These are phyloP conservation scores for Scleroderma citrinum DNA, from an alignment of 768 basidiomycete genomes.

Conservation along the genomic window DNA sequence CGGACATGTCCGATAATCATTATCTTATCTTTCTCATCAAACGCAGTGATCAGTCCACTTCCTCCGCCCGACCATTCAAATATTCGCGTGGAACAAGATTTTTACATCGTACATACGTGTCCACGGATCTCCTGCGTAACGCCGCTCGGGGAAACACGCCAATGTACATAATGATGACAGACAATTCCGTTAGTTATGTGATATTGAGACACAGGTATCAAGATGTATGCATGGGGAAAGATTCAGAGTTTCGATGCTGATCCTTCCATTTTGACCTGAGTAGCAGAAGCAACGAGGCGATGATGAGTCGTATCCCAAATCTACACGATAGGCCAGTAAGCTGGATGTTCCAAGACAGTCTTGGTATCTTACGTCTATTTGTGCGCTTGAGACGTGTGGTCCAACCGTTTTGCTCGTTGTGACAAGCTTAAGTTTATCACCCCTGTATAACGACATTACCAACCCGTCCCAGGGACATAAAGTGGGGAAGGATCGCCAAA, in stretches of 20 bases:
- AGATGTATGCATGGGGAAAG: background rate
- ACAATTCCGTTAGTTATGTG: background rate
- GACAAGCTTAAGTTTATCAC: slow-evolving; percentile 38
- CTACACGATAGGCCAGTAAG: slow-evolving; percentile 18
- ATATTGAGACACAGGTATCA: background rate
- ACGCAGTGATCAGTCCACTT: too few relatives aligned
- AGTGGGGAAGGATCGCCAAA: background rate
- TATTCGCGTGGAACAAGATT: background rate
- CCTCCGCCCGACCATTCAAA: too few relatives aligned
- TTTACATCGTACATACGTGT: too few relatives aligned
- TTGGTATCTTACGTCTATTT: slow-evolving; percentile 33
- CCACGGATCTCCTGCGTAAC: background rate
- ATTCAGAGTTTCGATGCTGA: slow-evolving; percentile 14
- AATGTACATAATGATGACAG: background rate
- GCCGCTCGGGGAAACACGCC: background rate
- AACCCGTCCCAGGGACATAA: background rate
- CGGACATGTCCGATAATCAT: background rate
- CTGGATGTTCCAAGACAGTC: too few relatives aligned
- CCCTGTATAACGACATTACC: slow-evolving; percentile 25
- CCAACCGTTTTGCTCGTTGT: slow-evolving; percentile 33
- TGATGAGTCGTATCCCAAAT: slow-evolving; percentile 37
- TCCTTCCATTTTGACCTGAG: slow-evolving; percentile 35
- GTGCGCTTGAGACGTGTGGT: slow-evolving; percentile 25
- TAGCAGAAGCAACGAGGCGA: slow-evolving; percentile 38
- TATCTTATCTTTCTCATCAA: slow-evolving; percentile 15